These are phyloP conservation scores for Penicillium fimorum DNA, from an alignment of 495 filamentous ascomycete species.

Conservation along the genomic window DNA sequence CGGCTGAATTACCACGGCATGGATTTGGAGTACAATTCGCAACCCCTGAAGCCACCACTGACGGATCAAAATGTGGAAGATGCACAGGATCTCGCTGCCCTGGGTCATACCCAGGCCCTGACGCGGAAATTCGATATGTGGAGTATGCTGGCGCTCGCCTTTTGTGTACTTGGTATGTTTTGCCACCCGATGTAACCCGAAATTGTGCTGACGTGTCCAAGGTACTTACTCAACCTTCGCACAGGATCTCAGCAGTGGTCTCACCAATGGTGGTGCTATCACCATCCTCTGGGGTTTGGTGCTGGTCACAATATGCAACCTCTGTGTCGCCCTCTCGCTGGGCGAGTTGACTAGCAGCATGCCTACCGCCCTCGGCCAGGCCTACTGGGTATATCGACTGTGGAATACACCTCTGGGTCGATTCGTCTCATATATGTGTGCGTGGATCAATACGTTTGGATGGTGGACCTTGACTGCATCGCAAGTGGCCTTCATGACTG, in stretches of 20 bases:
- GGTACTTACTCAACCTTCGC: conserved; percentile 50
- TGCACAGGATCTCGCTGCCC: conserved; percentile 48
- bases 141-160: conserved; percentile 49
- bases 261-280: conserved; percentile 47
- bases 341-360: conserved; percentile 50
- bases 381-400: conserved; percentile 48
- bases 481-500: conserved; percentile 50
- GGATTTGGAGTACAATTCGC: conserved; percentile 37
- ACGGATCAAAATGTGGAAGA: conserved; percentile 32
- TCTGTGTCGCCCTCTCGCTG: conserved; percentile 49
- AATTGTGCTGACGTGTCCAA: conserved; percentile 3
- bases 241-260: conserved; percentile 44
- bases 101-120: conserved; percentile 53
- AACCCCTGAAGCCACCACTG: conserved; percentile 32
- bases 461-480: conserved; percentile 52
- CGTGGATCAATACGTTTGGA: conserved; percentile 52
- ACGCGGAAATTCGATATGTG: conserved; percentile 48
- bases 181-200: neutral
- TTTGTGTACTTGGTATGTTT: conserved; percentile 41
- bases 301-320: conserved; percentile 45
- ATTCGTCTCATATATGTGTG: conserved; percentile 49
- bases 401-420: conserved; percentile 39
- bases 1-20: conserved; percentile 20
- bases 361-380: conserved; percentile 49
- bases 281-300: conserved; percentile 52